Evolutionary conservation across 177 flowering plant species (phyloP).

Genomic region (Vitis hybrid): DNA sequence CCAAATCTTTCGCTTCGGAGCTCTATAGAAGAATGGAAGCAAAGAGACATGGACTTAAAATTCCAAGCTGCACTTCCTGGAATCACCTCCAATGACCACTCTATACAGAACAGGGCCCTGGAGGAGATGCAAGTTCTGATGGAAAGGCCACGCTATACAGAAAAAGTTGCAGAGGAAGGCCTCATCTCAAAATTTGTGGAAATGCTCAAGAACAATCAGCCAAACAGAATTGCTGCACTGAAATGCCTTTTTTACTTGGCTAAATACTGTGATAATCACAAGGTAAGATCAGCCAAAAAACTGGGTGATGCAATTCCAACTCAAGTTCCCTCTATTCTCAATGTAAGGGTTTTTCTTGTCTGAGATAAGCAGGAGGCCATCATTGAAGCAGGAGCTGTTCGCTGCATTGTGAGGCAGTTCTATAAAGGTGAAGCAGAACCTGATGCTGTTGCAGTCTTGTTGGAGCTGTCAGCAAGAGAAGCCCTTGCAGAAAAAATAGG

Average conservation of each 20-base stretch:
- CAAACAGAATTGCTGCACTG: constrained; percentile 26
- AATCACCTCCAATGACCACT: constrained; percentile 25
- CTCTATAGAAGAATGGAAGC: constrained; percentile 40
- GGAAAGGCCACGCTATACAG: constrained; percentile 25
- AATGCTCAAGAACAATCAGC: constrained; percentile 17
- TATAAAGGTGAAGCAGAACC: constrained; percentile 26
- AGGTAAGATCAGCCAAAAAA: constrained; percentile 23
- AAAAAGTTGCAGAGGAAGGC: constrained; percentile 22
- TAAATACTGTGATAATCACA: constrained; percentile 25
- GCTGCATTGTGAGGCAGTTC: constrained; percentile 29
- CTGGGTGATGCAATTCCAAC: background rate
- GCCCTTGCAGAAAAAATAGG: constrained; percentile 34
- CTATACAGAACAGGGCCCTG: constrained; percentile 24
- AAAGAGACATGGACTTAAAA: constrained; percentile 31
- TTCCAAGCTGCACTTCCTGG: constrained; percentile 25
- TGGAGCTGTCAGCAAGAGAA: constrained; percentile 30
- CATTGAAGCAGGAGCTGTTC: constrained; percentile 28
- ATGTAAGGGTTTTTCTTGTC: background rate
- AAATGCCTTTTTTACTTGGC: constrained; percentile 39
- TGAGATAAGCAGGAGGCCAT: constrained; percentile 31
- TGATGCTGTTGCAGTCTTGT: constrained; percentile 27
- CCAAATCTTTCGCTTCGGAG: constrained; percentile 33
- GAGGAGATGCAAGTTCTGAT: constrained; percentile 30
- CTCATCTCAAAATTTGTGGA: constrained; percentile 27
- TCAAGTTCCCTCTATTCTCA: background rate